Conservation (phyloP, 176 grass and related monocot genomes). For the Panicum miliaceum region DNA sequence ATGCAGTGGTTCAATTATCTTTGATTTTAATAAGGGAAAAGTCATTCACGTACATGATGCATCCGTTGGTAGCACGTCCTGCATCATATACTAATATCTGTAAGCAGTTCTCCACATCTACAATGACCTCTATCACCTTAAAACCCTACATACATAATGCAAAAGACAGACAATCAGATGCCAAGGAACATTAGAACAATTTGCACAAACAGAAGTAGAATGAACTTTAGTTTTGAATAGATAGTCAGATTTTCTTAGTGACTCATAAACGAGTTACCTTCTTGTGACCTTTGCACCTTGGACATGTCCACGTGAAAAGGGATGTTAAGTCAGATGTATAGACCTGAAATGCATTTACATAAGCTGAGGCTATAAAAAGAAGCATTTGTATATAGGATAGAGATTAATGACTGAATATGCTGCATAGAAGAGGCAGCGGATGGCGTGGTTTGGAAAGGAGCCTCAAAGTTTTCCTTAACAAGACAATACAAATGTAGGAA, state of each 20-base stretch:
- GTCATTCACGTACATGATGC: no score
- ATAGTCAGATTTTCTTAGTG: neutral
- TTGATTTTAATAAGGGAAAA: no score
- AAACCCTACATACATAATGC: constrained; percentile 63
- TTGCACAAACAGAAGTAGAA: constrained; percentile 6
- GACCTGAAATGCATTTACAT: constrained; percentile 63
- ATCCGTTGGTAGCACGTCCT: no score
- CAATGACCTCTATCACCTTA: constrained; percentile 87
- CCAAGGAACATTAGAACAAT: neutral
- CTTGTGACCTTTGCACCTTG: constrained; percentile 69
- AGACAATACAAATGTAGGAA: neutral
- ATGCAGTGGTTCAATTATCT: no score
- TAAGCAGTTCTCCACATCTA: constrained; percentile 87
- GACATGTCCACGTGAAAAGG: constrained; percentile 82
- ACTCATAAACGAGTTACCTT: constrained; percentile 52
- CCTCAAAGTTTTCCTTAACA: no score
- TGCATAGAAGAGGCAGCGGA: neutral
- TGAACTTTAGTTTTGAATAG: neutral
- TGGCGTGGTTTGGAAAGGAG: neutral
- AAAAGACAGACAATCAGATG: neutral
- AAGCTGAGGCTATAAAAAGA: neutral
- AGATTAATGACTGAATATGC: no score
- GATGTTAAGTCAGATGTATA: constrained; percentile 84
- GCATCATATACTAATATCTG: no score
- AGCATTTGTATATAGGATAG: no score